A percentile compares a stretch with the other conserved stretches of the same genome.
Conservation (phyloP, 2,329 filamentous ascomycete species). For the Emmonsiellopsis sp. region DNA sequence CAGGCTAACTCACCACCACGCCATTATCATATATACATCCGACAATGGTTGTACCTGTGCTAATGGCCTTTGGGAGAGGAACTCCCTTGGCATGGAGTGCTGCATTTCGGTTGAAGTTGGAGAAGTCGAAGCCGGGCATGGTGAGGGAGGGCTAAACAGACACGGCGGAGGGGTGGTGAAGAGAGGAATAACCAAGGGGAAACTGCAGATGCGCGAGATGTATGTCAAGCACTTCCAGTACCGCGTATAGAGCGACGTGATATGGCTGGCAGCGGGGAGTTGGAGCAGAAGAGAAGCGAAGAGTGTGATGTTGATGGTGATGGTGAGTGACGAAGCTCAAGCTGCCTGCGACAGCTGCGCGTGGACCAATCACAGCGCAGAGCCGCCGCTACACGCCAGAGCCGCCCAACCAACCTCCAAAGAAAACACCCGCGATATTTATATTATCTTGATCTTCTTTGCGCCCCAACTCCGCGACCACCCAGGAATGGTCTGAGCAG, state of each 20-base stretch:
- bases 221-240: not conserved
- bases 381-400: not conserved
- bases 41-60: slow-evolving; percentile 97
- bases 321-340: slow-evolving; percentile 32
- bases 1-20: slow-evolving; percentile 61
- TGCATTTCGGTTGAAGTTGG: slow-evolving; percentile 98
- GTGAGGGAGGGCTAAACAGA: slow-evolving; percentile 25
- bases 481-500: not conserved
- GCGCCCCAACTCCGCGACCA: not conserved
- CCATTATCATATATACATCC: slow-evolving; percentile 94
- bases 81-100: slow-evolving; percentile 90
- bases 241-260: not conserved
- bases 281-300: not conserved
- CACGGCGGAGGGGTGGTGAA: slow-evolving; percentile 14
- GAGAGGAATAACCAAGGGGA: slow-evolving; percentile 1
- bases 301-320: not conserved
- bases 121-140: slow-evolving; percentile 99
- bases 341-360: slow-evolving; percentile 20
- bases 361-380: slow-evolving; percentile 7
- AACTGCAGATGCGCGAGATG: not conserved
- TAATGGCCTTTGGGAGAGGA: slow-evolving; percentile 92
- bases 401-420: not conserved
- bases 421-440: not conserved
- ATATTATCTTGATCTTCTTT: not conserved
- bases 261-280: not conserved